Conservation (phyloP, 2,329 filamentous ascomycete genomes). For the Juglanconis juglandina region DNA sequence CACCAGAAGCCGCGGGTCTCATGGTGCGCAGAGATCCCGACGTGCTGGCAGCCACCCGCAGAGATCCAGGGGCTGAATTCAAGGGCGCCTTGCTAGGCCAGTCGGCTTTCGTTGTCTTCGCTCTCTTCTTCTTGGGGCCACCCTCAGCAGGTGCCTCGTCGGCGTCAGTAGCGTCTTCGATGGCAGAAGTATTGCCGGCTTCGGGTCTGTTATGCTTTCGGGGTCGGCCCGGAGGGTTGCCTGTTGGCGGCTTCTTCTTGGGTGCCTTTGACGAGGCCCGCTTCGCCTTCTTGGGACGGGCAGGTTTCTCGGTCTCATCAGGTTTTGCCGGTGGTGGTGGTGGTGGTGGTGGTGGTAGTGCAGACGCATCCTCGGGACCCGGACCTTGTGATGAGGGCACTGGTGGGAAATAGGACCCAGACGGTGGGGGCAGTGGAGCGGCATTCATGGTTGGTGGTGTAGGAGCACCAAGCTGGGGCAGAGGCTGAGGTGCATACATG, state of each 20-base stretch:
- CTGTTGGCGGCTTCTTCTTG: slow-evolving; percentile 36
- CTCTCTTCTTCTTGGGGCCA: slow-evolving; percentile 65
- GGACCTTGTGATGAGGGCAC: slow-evolving; percentile 21
- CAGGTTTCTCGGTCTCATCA: slow-evolving; percentile 25
- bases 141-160: slow-evolving; percentile 56
- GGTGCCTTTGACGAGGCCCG: slow-evolving; percentile 61
- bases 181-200: slow-evolving; percentile 66
- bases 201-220: slow-evolving; percentile 49
- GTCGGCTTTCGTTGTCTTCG: slow-evolving; percentile 72
- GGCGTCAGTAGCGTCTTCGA: slow-evolving; percentile 61
- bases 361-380: slow-evolving; percentile 20
- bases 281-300: slow-evolving; percentile 38
- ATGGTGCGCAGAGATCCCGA: slow-evolving; percentile 83
- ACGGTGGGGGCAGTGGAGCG: slow-evolving; percentile 7
- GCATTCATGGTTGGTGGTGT: slow-evolving; percentile 15
- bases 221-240: slow-evolving; percentile 54
- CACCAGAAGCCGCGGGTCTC: slow-evolving; percentile 59
- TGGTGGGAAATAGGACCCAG: slow-evolving; percentile 13
- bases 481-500: not conserved
- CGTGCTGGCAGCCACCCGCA: slow-evolving; percentile 87
- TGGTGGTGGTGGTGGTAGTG: slow-evolving; percentile 15
- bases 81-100: slow-evolving; percentile 56
- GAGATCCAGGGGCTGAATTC: slow-evolving; percentile 69
- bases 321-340: slow-evolving; percentile 12
- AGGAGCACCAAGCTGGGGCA: slow-evolving; percentile 9